Percentiles rank a stretch among this genome's conserved stretches.
Evolutionary conservation across 139 green algal genomes (phyloP).

Genomic region (Closterium sp.): DNA sequence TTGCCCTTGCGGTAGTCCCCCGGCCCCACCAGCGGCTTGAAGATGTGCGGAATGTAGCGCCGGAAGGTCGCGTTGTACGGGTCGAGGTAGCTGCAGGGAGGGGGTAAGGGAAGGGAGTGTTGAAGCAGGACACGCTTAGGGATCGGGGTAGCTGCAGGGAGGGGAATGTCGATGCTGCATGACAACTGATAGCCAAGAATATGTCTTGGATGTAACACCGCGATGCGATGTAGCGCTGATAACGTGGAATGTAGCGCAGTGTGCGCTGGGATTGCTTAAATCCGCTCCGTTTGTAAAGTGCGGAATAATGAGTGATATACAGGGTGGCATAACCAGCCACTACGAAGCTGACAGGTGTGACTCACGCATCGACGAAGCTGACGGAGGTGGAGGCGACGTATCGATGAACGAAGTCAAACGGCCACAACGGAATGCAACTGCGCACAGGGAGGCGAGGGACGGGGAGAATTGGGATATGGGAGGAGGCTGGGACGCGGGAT

Average conservation of each 20-base stretch:
- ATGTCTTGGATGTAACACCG: no score
- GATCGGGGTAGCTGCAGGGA: no score
- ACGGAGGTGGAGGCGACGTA: background rate
- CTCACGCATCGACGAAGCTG: slow-evolving; percentile 35
- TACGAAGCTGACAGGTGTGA: background rate
- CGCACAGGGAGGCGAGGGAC: background rate
- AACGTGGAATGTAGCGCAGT: no score
- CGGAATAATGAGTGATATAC: no score
- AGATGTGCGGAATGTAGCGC: background rate
- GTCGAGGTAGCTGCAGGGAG: background rate
- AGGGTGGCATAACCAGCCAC: no score
- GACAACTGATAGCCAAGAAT: no score
- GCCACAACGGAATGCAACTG: slow-evolving; percentile 23
- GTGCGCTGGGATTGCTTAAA: no score
- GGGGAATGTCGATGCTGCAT: no score
- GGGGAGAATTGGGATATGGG: background rate
- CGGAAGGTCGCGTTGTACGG: background rate
- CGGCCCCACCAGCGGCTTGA: background rate
- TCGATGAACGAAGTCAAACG: slow-evolving; percentile 37
- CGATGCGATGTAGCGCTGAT: no score
- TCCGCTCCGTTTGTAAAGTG: no score
- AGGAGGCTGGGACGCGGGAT: background rate
- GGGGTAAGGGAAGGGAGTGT: background rate
- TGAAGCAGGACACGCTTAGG: background rate
- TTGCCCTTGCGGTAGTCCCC: background rate